Evolutionary conservation across 805 yeast genomes (phyloP), one percentile per base, ranked within the genome.

Genomic region (Candida nitratophila): DNA sequence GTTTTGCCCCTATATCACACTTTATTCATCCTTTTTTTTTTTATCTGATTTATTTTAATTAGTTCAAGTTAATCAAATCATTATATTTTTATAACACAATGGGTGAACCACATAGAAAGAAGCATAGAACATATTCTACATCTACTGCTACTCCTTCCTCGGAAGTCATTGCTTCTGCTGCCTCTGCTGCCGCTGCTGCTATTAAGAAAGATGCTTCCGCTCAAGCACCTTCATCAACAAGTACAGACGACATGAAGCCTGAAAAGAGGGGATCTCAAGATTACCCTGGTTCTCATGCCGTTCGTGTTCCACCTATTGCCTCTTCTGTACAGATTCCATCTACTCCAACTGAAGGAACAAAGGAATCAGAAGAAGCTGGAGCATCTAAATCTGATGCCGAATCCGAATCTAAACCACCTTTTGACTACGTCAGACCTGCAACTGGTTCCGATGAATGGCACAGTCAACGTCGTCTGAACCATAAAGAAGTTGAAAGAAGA

Each of bases 401-500:
- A 14, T 37, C 45, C 26, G 31, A 44, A 5, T 41, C 24, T 35
- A 40, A 37, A 15, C 29, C 42, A 36, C n/a, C n/a, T n/a, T n/a
- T n/a, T n/a, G n/a, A n/a, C n/a, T n/a, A n/a, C n/a, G 22, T 16
- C 11, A 39, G 43, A 61, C 87, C 90, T 3, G 59, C 67, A 11
- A 83, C 82, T 38, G 93, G 93, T n/a, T 65, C 83, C 27, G 87
- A 82, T 38, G 95, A 85, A 61, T 86, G 93, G 91, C 88, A 83
- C 59, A 74, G 74, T 48, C 79, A 80, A 60, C 80, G 96, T 56
- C 82, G 85, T 56, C 86, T 86, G 55, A 90, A 88, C 64, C 99
- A 93, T 69, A 90, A 89, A 65, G 96, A 90, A 65, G 97, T 90
- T 20, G 97, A 90, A 67, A 76, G 96, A 59, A 79, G 96, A 54